A percentile compares a stretch with the other conserved stretches of the same genome.
Evolutionary conservation across 177 flowering plant species (phyloP).

Genomic region (Vitis hybrid): DNA sequence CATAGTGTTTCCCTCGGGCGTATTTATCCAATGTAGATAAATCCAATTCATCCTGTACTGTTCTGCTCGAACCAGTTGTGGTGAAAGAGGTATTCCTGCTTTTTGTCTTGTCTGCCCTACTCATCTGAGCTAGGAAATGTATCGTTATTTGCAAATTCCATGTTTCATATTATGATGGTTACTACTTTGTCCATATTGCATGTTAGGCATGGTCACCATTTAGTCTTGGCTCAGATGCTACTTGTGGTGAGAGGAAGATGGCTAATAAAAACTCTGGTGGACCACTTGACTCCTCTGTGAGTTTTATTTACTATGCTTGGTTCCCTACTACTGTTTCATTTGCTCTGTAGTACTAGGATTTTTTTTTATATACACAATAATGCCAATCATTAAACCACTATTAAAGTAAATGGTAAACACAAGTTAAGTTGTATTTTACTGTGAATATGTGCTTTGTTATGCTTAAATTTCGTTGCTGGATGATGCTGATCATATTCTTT

Average conservation of each 20-base stretch:
- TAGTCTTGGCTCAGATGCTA: conserved; percentile 35
- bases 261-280: conserved; percentile 22
- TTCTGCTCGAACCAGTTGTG: conserved; percentile 31
- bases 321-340: background rate
- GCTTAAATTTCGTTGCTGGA: background rate
- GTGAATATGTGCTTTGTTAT: background rate
- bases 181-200: background rate
- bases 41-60: conserved; percentile 20
- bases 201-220: conserved; percentile 86
- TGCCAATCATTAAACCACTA: too few species aligned
- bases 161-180: background rate
- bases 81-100: conserved; percentile 50
- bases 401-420: too few species aligned
- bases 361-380: background rate
- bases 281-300: conserved; percentile 51
- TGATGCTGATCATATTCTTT: too few species aligned
- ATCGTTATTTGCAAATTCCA: background rate
- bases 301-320: conserved; percentile 23
- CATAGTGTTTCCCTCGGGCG: conserved; percentile 65
- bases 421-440: too few species aligned
- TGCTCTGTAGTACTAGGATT: background rate
- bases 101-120: background rate
- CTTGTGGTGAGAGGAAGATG: conserved; percentile 29
- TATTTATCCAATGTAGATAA: conserved; percentile 25
- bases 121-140: background rate